Percentiles rank a stretch among this genome's conserved stretches.
phyloP scores from a whole-genome alignment of 345 rosid genomes.

The Linum trigynum region DNA sequence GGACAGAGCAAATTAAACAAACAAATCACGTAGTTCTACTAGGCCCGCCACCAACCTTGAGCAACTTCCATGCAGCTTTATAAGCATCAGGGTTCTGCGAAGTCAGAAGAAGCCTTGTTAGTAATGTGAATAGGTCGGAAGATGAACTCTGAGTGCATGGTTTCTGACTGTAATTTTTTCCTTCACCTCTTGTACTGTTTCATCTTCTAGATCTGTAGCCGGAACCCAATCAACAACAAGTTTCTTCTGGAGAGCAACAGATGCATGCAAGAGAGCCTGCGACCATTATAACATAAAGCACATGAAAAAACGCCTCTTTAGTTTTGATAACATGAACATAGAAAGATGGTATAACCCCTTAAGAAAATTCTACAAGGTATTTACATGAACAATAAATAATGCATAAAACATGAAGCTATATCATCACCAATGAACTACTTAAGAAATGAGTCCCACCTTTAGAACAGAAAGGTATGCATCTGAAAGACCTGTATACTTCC shows the following conservation, averaged over 20 bases:
- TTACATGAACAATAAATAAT: too few species aligned
- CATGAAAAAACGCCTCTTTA: too few species aligned
- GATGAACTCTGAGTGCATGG: background rate
- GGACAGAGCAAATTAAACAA: too few species aligned
- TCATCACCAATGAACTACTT: background rate
- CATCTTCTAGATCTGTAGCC: slow-evolving; percentile 9
- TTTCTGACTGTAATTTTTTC: background rate
- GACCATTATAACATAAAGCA: background rate
- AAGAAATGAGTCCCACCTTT: slow-evolving; percentile 35
- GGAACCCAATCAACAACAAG: slow-evolving; percentile 10
- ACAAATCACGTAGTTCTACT: background rate
- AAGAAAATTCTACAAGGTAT: too few species aligned
- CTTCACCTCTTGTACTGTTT: slow-evolving; percentile 1
- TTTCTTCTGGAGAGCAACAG: slow-evolving; percentile 6
- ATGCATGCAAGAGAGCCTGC: slow-evolving; percentile 12
- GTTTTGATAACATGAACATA: too few species aligned
- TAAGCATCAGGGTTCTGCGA: slow-evolving; percentile 9
- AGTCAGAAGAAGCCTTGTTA: background rate
- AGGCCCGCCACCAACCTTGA: slow-evolving; percentile 1
- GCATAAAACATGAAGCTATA: too few species aligned
- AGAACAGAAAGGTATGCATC: slow-evolving; percentile 86
- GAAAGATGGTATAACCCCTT: too few species aligned
- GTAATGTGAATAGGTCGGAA: background rate
- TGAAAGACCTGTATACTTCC: slow-evolving; percentile 81
- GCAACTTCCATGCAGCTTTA: slow-evolving; percentile 9